A percentile compares a stretch with the other conserved stretches of the same genome.
Conservation (phyloP, 495 filamentous ascomycete species). For the Neurospora pannonica region DNA sequence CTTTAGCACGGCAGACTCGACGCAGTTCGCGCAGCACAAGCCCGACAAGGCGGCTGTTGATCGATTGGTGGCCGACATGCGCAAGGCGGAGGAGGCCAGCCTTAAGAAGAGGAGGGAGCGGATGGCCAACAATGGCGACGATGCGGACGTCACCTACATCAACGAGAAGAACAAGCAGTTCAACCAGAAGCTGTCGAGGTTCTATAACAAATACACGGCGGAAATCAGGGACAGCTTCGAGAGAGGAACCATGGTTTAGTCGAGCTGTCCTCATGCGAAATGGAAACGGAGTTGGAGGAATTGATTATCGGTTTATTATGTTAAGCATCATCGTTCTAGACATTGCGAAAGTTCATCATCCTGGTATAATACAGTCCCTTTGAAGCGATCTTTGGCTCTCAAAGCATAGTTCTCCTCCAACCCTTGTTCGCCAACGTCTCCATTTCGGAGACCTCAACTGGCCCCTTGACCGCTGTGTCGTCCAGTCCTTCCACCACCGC, state of each 20-base stretch:
- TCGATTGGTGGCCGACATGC: conserved; percentile 72
- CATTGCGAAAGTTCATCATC: not conserved
- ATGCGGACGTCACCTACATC: conserved; percentile 93
- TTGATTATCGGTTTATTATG: conserved; percentile 6
- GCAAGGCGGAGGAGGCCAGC: conserved; percentile 77
- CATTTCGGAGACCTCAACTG: conserved; percentile 57
- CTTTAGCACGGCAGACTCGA: conserved; percentile 76
- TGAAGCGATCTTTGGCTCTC: conserved; percentile 11
- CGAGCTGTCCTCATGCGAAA: not conserved
- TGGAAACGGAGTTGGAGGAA: not conserved
- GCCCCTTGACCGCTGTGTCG: conserved; percentile 58
- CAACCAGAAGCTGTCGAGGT: conserved; percentile 89
- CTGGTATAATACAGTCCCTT: conserved; percentile 22
- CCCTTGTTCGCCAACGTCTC: conserved; percentile 63
- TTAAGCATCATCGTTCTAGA: not conserved
- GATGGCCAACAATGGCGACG: conserved; percentile 61
- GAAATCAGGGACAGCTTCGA: conserved; percentile 98
- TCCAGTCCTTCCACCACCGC: conserved; percentile 72
- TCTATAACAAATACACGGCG: conserved; percentile 97
- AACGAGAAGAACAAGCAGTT: conserved; percentile 99
- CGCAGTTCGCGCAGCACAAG: conserved; percentile 72
- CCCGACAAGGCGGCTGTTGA: conserved; percentile 88
- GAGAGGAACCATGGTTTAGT: conserved; percentile 80
- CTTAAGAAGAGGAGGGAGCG: conserved; percentile 78
- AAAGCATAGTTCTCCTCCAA: conserved; percentile 79